A percentile compares a stretch with the other conserved stretches of the same genome.
Evolutionary conservation across 208 protist species (phyloP).

Genomic region (Leishmania tarentolae): DNA sequence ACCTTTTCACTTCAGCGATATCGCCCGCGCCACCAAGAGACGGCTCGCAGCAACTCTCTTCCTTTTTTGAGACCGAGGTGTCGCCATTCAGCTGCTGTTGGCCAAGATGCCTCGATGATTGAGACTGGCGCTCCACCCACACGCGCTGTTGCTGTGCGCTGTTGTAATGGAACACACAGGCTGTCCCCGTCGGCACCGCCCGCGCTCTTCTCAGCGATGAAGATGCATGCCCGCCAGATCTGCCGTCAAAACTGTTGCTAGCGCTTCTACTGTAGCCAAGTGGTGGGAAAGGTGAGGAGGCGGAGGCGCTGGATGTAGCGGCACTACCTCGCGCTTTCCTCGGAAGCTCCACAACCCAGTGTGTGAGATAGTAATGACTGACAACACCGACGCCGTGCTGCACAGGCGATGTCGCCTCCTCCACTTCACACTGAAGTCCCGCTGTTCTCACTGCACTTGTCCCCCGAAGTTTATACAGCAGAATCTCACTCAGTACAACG

Average conservation of each 20-base stretch:
- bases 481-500: constrained; percentile 19
- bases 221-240: background rate
- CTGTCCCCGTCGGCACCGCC: background rate
- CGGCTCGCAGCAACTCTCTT: background rate
- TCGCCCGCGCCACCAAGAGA: background rate
- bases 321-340: background rate
- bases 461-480: background rate
- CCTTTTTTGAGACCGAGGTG: background rate
- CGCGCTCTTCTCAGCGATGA: background rate
- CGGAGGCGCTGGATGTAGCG: background rate
- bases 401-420: background rate
- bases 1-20: background rate
- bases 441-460: constrained; percentile 8
- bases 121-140: constrained; percentile 10
- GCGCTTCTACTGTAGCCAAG: background rate
- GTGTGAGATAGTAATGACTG: constrained; percentile 12
- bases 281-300: background rate
- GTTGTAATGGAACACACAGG: constrained; percentile 15
- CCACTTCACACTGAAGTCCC: background rate
- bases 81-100: background rate
- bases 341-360: background rate
- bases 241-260: background rate
- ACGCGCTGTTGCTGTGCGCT: constrained; percentile 8
- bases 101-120: background rate
- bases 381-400: background rate